A percentile compares a stretch with the other conserved stretches of the same genome.
These are phyloP conservation scores for Tolypocladium cylindrosporum DNA, from an alignment of 2,329 filamentous ascomycete genomes.

Conservation along the genomic window DNA sequence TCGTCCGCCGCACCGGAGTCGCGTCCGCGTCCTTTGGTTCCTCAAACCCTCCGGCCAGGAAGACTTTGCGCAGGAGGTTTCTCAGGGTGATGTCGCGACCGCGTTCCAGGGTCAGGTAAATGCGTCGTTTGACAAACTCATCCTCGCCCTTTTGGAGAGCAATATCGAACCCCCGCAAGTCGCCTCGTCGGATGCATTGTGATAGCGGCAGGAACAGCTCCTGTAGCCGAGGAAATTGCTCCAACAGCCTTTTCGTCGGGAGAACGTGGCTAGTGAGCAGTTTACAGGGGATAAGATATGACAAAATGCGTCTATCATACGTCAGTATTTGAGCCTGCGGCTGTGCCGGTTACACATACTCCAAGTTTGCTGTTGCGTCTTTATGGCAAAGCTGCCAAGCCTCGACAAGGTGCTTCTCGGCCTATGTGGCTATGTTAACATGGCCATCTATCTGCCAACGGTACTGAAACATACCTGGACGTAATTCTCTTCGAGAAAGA, in stretches of 20 bases:
- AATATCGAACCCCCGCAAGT: constrained; percentile 74
- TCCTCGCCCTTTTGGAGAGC: constrained; percentile 75
- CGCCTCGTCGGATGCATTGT: constrained; percentile 68
- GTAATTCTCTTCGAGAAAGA: constrained; percentile 92
- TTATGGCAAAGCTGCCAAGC: constrained; percentile 78
- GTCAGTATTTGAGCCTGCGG: constrained; percentile 10
- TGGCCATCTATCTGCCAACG: constrained; percentile 3
- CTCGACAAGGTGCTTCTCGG: constrained; percentile 68
- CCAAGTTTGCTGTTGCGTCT: constrained; percentile 63
- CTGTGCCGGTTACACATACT: constrained; percentile 43
- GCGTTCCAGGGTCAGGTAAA: constrained; percentile 89
- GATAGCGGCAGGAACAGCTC: constrained; percentile 70
- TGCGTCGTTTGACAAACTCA: constrained; percentile 86
- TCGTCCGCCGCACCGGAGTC: constrained; percentile 56
- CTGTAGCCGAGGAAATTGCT: constrained; percentile 66
- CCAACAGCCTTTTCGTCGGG: constrained; percentile 61
- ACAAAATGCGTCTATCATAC: constrained; percentile 65
- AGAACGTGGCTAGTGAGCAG: constrained; percentile 81
- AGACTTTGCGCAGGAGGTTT: constrained; percentile 88
- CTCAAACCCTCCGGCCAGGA: constrained; percentile 73
- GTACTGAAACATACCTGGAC: constrained; percentile 42
- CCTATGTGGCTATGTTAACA: constrained; percentile 31
- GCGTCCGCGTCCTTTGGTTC: constrained; percentile 60
- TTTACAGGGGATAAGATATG: constrained; percentile 88
- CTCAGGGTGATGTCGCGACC: constrained; percentile 85